These are phyloP conservation scores for Hyparrhenia diplandra DNA, from an alignment of 176 grass and related monocot species.

Conservation along the genomic window DNA sequence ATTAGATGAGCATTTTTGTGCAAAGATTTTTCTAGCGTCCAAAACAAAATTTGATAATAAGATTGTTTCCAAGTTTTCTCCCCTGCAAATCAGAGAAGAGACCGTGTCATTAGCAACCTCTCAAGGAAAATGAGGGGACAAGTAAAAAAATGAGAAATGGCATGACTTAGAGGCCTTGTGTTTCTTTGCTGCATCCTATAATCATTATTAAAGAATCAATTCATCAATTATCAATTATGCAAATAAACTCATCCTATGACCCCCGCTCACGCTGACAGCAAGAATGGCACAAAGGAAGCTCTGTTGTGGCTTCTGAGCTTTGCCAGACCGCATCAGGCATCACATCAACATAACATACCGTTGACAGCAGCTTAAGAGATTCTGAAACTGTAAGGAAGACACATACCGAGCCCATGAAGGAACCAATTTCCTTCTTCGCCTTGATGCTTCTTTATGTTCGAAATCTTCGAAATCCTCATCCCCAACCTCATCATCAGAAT, in stretches of 20 bases:
- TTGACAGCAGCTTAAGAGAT: no score
- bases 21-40: constrained; percentile 62
- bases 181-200: background rate
- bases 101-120: constrained; percentile 25
- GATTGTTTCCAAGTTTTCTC: constrained; percentile 60
- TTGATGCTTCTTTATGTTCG: constrained; percentile 59
- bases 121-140: background rate
- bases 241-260: background rate
- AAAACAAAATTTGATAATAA: constrained; percentile 53
- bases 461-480: constrained; percentile 49
- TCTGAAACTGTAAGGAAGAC: background rate
- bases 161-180: background rate
- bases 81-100: constrained; percentile 51
- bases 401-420: constrained; percentile 87
- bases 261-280: background rate
- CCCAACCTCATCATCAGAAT: constrained; percentile 87
- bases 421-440: constrained; percentile 57
- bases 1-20: constrained; percentile 58
- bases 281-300: constrained; percentile 6
- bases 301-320: background rate
- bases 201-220: constrained; percentile 13
- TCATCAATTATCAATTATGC: background rate
- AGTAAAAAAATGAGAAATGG: constrained; percentile 18
- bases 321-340: background rate
- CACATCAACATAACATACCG: background rate